Conservation (phyloP, 495 filamentous ascomycete genomes). For the Friedmanniomyces endolithicus region DNA sequence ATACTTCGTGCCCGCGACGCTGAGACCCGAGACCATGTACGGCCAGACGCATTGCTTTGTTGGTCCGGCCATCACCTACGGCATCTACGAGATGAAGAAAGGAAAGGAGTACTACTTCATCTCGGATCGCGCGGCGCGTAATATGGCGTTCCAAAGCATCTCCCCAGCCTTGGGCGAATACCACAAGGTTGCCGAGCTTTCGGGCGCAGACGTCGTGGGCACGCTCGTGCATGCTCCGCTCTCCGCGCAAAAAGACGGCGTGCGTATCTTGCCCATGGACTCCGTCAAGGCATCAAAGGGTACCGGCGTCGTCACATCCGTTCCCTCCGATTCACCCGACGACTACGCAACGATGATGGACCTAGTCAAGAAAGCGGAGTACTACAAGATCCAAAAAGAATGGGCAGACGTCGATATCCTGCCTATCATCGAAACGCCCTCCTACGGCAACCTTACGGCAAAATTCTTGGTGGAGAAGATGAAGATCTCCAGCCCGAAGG, state of each 20-base stretch:
- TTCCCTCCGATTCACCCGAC: conserved; percentile 90
- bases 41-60: conserved; percentile 95
- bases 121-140: conserved; percentile 76
- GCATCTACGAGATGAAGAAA: conserved; percentile 71
- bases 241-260: conserved; percentile 69
- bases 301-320: conserved; percentile 89
- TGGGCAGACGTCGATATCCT: conserved; percentile 83
- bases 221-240: conserved; percentile 79
- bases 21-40: conserved; percentile 97
- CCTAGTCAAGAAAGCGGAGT: conserved; percentile 91
- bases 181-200: conserved; percentile 57
- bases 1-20: conserved; percentile 80
- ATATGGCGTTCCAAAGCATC: conserved; percentile 89
- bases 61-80: conserved; percentile 80
- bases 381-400: conserved; percentile 91
- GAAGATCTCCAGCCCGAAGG: conserved; percentile 94
- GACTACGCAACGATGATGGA: conserved; percentile 85
- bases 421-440: conserved; percentile 82
- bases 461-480: conserved; percentile 74
- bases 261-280: conserved; percentile 90
- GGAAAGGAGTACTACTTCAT: conserved; percentile 69
- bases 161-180: conserved; percentile 65
- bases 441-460: conserved; percentile 75
- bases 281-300: conserved; percentile 83
- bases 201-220: conserved; percentile 71